Conservation (phyloP, 345 rosid genomes). For the Lepidium aucheri region DNA sequence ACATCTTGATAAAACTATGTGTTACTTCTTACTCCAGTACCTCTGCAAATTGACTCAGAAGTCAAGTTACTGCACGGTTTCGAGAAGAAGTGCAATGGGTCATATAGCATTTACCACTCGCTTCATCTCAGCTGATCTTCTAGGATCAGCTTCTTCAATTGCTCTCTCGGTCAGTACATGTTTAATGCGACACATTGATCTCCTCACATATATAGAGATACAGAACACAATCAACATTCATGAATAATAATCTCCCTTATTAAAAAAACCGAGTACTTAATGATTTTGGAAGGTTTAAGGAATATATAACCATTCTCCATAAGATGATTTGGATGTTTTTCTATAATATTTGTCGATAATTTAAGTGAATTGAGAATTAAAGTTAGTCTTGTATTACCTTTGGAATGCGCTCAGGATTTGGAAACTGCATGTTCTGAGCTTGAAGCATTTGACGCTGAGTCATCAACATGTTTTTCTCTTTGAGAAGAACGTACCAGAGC, state of each 20-base stretch:
- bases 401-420: slow-evolving; percentile 95
- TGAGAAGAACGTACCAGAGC: slow-evolving; percentile 81
- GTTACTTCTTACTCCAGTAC: background rate
- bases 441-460: slow-evolving; percentile 97
- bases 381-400: slow-evolving; percentile 39
- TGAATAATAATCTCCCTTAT: too few species aligned
- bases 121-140: slow-evolving; percentile 87
- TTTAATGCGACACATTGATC: slow-evolving; percentile 82
- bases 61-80: background rate
- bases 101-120: slow-evolving; percentile 81
- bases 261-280: too few species aligned
- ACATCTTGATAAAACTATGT: too few species aligned
- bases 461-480: slow-evolving; percentile 98
- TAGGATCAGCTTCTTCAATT: slow-evolving; percentile 70
- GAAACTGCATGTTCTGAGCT: slow-evolving; percentile 72
- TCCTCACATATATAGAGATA: slow-evolving; percentile 48
- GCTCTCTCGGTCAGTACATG: slow-evolving; percentile 91
- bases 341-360: too few species aligned
- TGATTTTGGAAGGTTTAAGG: too few species aligned
- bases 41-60: background rate
- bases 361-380: background rate
- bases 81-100: slow-evolving; percentile 5
- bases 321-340: too few species aligned
- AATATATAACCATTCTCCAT: too few species aligned
- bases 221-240: too few species aligned